Evolutionary conservation across 2,329 filamentous ascomycete species (phyloP).

Genomic region (Fusarium sterilihyphosum): DNA sequence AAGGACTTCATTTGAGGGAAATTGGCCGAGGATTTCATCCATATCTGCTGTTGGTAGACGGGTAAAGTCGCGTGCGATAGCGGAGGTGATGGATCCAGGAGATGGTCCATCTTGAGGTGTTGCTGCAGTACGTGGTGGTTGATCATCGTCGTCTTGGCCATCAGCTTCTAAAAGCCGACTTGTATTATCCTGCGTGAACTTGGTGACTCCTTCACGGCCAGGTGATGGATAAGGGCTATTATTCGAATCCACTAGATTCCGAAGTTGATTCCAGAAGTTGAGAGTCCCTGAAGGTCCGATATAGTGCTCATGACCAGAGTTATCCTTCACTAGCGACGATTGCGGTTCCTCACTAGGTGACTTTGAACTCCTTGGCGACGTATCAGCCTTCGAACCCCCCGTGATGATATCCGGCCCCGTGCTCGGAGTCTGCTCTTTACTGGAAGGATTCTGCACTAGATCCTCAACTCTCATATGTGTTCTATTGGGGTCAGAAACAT

Average conservation of each 20-base stretch:
- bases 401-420: constrained; percentile 1
- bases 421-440: neutral
- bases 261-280: constrained; percentile 49
- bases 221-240: constrained; percentile 4
- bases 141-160: constrained; percentile 21
- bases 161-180: constrained; percentile 29
- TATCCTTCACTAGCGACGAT: constrained; percentile 45
- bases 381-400: neutral
- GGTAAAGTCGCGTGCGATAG: constrained; percentile 44
- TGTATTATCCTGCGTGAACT: constrained; percentile 32
- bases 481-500: constrained; percentile 35
- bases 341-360: constrained; percentile 33
- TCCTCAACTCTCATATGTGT: constrained; percentile 28
- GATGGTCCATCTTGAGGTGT: constrained; percentile 35
- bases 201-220: neutral
- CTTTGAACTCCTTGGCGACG: constrained; percentile 15
- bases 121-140: neutral
- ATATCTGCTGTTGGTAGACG: constrained; percentile 39
- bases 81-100: constrained; percentile 41
- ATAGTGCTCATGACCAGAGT: constrained; percentile 49
- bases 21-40: constrained; percentile 43
- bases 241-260: constrained; percentile 44
- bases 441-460: constrained; percentile 5
- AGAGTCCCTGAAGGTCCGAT: constrained; percentile 52
- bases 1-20: constrained; percentile 42